A percentile compares a stretch with the other conserved stretches of the same genome.
phyloP scores from a whole-genome alignment of 1,284 basidiomycete genomes.

The Binderoboletus segoi region DNA sequence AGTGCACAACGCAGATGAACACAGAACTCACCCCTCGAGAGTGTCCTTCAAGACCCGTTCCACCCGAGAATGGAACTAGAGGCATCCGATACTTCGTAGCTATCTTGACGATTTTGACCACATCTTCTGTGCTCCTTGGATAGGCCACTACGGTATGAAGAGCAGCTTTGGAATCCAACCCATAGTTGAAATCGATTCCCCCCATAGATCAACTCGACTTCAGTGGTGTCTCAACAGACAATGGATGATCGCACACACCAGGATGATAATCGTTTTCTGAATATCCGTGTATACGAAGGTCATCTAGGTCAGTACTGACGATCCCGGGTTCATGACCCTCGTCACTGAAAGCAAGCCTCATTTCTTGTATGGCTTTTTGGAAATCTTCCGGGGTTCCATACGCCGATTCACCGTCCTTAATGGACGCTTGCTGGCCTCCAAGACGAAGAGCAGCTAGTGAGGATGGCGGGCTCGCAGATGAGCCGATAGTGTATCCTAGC shows the following conservation, averaged over 20 bases:
- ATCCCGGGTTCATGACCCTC: slow-evolving; percentile 17
- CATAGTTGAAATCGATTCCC: neutral
- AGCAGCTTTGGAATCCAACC: slow-evolving; percentile 35
- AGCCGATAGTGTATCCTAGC: slow-evolving; percentile 30
- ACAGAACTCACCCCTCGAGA: slow-evolving; percentile 56
- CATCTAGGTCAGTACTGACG: slow-evolving; percentile 58
- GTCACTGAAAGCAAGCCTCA: slow-evolving; percentile 41
- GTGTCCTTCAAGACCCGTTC: slow-evolving; percentile 71
- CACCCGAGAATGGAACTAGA: slow-evolving; percentile 70
- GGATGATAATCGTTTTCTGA: slow-evolving; percentile 61
- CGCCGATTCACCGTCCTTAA: slow-evolving; percentile 14
- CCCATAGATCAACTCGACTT: neutral
- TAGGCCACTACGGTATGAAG: slow-evolving; percentile 57
- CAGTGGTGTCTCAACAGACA: neutral
- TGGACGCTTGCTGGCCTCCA: neutral
- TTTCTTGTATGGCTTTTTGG: slow-evolving; percentile 49
- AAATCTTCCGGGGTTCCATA: slow-evolving; percentile 58
- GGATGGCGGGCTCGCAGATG: slow-evolving; percentile 4
- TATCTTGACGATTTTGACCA: slow-evolving; percentile 66
- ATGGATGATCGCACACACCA: slow-evolving; percentile 40
- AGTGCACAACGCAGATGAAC: neutral
- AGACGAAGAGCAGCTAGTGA: slow-evolving; percentile 9
- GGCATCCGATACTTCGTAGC: slow-evolving; percentile 71
- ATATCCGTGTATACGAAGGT: slow-evolving; percentile 58
- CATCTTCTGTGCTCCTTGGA: slow-evolving; percentile 64